Percentiles rank a stretch among this genome's conserved stretches.
phyloP scores from a whole-genome alignment of 352 stramenopile genomes.

The Globisporangium alternatum region DNA sequence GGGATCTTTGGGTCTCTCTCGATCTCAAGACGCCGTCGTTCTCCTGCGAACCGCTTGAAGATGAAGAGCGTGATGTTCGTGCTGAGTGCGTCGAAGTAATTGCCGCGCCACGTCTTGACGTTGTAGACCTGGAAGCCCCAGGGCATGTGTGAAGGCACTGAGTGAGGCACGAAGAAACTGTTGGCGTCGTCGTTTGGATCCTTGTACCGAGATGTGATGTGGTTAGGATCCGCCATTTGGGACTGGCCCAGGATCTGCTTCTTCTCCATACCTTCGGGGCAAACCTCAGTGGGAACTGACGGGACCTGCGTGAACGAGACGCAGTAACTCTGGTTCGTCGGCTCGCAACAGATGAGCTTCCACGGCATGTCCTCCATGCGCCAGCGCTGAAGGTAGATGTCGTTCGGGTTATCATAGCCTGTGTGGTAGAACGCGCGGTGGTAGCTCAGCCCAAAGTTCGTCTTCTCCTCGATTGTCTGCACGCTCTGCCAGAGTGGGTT shows the following conservation, averaged over 20 bases:
- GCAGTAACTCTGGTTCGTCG: conserved; percentile 54
- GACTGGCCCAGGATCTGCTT: conserved; percentile 65
- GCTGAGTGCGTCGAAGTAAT: conserved; percentile 92
- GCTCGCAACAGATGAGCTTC: conserved; percentile 87
- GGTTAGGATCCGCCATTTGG: conserved; percentile 36
- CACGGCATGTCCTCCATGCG: conserved; percentile 92
- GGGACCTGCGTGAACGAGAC: conserved; percentile 43
- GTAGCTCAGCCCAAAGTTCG: conserved; percentile 94
- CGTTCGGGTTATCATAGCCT: conserved; percentile 95
- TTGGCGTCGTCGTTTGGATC: conserved; percentile 90
- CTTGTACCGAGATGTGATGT: conserved; percentile 89
- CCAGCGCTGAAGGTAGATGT: conserved; percentile 97
- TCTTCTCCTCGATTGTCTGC: conserved; percentile 56
- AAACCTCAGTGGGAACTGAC: conserved; percentile 27
- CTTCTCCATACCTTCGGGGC: conserved; percentile 53
- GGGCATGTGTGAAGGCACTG: conserved; percentile 73
- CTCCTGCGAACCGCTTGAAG: conserved; percentile 68
- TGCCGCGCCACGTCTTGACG: conserved; percentile 92
- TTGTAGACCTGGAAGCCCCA: conserved; percentile 85
- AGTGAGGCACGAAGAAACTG: conserved; percentile 84
- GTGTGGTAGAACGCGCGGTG: conserved; percentile 93
- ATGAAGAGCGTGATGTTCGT: conserved; percentile 91
- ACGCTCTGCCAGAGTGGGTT: conserved; percentile 96
- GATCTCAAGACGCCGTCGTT: conserved; percentile 43
- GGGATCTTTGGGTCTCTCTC: conserved; percentile 28